phyloP scores from a whole-genome alignment of 441 rosid species.

The Erodium texanum region DNA sequence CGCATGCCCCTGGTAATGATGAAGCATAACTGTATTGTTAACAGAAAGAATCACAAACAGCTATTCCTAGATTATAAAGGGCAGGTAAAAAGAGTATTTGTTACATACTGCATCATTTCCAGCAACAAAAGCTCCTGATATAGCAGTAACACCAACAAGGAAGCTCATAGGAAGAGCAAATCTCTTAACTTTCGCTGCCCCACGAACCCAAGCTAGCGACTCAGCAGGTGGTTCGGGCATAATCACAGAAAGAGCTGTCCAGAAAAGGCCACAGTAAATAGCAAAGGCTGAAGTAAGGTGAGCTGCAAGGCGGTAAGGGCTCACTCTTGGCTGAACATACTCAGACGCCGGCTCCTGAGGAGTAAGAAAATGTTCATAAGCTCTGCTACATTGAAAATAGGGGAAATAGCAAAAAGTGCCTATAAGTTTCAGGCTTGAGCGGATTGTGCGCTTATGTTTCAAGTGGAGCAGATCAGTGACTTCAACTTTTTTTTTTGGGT shows the following conservation, averaged over 20 bases:
- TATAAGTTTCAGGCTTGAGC: too few species aligned
- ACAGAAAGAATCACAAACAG: neutral
- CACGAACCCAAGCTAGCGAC: slow-evolving; percentile 64
- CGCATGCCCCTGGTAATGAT: slow-evolving; percentile 54
- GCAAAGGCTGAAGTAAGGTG: slow-evolving; percentile 90
- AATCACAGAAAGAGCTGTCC: slow-evolving; percentile 86
- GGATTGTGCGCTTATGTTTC: too few species aligned
- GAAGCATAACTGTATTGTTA: neutral
- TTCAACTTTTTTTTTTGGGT: too few species aligned
- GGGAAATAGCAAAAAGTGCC: too few species aligned
- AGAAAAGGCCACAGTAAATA: slow-evolving; percentile 77
- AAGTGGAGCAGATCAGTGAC: too few species aligned
- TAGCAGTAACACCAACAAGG: slow-evolving; percentile 70
- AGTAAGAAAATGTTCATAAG: slow-evolving; percentile 12
- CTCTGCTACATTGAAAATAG: neutral
- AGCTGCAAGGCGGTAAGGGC: slow-evolving; percentile 87
- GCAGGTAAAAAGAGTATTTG: neutral
- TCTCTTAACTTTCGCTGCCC: slow-evolving; percentile 77
- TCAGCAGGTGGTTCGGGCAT: slow-evolving; percentile 94
- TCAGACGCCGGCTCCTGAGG: slow-evolving; percentile 81
- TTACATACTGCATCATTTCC: slow-evolving; percentile 88
- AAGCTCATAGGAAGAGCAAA: slow-evolving; percentile 75
- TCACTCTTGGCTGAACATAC: slow-evolving; percentile 77
- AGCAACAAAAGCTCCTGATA: slow-evolving; percentile 91
- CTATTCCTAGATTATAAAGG: neutral